Evolutionary conservation across 2,329 filamentous ascomycete genomes (phyloP).

Genomic region (Emergomyces orientalis): DNA sequence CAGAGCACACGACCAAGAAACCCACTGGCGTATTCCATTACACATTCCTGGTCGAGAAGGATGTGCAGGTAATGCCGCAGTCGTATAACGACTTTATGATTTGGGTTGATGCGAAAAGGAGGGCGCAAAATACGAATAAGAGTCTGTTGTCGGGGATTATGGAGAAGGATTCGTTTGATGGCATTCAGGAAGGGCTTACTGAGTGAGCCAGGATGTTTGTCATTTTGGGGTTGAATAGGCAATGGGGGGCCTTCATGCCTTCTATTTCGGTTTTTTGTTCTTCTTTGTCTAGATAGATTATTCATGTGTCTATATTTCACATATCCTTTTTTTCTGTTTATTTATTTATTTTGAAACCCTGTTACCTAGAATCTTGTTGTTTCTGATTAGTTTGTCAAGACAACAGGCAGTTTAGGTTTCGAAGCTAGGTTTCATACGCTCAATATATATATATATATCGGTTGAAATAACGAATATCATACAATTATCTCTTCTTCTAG

Average conservation of each 20-base stretch:
- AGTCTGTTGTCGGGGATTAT: slow-evolving; percentile 27
- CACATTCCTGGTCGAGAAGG: slow-evolving; percentile 57
- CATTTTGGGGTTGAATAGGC: not conserved
- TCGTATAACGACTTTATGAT: slow-evolving; percentile 57
- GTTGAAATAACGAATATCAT: not conserved
- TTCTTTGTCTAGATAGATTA: not conserved
- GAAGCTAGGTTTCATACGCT: not conserved
- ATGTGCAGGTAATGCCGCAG: slow-evolving; percentile 57
- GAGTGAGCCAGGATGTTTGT: slow-evolving; percentile 19
- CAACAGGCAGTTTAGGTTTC: too few relatives aligned
- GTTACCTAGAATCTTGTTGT: not conserved
- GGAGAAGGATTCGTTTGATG: slow-evolving; percentile 27
- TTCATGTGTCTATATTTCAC: not conserved
- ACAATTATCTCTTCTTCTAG: not conserved
- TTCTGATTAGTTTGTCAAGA: not conserved
- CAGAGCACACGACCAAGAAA: slow-evolving; percentile 59
- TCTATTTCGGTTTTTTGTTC: not conserved
- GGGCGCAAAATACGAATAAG: slow-evolving; percentile 45
- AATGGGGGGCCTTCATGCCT: not conserved
- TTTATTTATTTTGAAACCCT: not conserved
- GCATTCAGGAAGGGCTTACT: slow-evolving; percentile 31
- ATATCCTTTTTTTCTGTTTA: not conserved
- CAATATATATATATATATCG: not conserved
- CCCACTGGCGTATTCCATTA: slow-evolving; percentile 69
- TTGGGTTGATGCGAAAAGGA: slow-evolving; percentile 52